Percentiles rank a stretch among this genome's conserved stretches.
These are phyloP conservation scores for Colletotrichum camelliae DNA, from an alignment of 2,329 filamentous ascomycete species.

Conservation along the genomic window DNA sequence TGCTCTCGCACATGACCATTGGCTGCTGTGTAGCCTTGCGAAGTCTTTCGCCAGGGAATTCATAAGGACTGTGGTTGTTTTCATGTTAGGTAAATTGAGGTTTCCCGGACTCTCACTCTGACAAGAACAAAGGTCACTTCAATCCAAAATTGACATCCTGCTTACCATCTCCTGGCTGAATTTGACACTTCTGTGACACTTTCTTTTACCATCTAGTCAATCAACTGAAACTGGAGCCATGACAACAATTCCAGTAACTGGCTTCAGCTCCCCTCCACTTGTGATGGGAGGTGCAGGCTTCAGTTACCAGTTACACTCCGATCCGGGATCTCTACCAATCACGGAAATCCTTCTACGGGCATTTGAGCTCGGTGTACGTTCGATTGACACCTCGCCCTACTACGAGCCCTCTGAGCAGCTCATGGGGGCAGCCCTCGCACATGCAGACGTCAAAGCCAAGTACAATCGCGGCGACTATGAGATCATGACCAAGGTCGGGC, in stretches of 20 bases:
- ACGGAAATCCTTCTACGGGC: neutral
- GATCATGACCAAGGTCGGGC: neutral
- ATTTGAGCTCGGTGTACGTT: neutral
- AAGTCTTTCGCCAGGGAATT: neutral
- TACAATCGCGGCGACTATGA: neutral
- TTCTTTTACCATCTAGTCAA: neutral
- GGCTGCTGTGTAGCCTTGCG: neutral
- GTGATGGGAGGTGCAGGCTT: neutral
- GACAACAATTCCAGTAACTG: neutral
- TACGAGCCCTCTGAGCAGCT: neutral
- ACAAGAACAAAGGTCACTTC: neutral
- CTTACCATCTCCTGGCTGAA: neutral
- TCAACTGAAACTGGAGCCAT: neutral
- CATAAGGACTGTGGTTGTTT: neutral
- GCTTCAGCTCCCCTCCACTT: neutral
- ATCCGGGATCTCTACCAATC: neutral
- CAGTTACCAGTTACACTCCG: neutral
- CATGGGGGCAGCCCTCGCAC: neutral
- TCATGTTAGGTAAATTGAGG: neutral
- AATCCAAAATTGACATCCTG: neutral
- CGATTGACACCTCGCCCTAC: neutral
- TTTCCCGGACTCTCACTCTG: neutral
- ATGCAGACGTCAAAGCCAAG: neutral
- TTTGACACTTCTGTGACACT: neutral
- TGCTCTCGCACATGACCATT: neutral